These are phyloP conservation scores for Naganishia sp. DNA, from an alignment of 1,284 basidiomycete genomes.

Conservation along the genomic window DNA sequence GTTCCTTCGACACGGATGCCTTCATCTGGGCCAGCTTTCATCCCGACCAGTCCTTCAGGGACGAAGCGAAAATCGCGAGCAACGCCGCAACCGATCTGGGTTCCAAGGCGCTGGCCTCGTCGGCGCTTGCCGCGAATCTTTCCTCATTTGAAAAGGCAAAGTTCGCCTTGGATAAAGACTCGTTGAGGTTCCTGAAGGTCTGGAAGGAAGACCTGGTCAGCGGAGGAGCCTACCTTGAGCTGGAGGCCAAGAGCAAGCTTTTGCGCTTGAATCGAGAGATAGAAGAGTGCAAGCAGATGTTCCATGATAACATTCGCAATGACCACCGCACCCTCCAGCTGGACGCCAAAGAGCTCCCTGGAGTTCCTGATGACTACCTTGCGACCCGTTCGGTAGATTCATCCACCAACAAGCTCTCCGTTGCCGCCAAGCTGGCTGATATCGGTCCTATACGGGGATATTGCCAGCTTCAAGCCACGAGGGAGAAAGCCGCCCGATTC, in stretches of 20 bases:
- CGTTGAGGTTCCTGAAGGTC: slow-evolving; percentile 1
- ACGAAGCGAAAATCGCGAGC: slow-evolving; percentile 10
- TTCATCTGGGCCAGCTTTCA: slow-evolving; percentile 2
- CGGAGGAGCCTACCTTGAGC: slow-evolving; percentile 9
- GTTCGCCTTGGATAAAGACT: background rate
- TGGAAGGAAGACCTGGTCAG: slow-evolving; percentile 5
- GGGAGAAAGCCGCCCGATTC: slow-evolving; percentile 5
- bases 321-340: slow-evolving; percentile 6
- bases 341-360: background rate
- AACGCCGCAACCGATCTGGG: background rate
- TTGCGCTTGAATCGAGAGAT: background rate
- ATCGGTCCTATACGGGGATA: slow-evolving; percentile 2
- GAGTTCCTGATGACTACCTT: slow-evolving; percentile 14
- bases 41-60: background rate
- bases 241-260: background rate
- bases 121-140: slow-evolving; percentile 5
- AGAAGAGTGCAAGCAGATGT: background rate
- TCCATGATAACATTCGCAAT: slow-evolving; percentile 15
- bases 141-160: background rate
- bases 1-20: background rate
- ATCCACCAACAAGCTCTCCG: background rate
- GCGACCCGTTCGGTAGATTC: background rate
- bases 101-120: background rate
- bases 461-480: background rate
- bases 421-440: background rate